A percentile compares a stretch with the other conserved stretches of the same genome.
These are phyloP conservation scores for Talaromyces sp. DNA, from an alignment of 2,329 filamentous ascomycete species.

Conservation along the genomic window DNA sequence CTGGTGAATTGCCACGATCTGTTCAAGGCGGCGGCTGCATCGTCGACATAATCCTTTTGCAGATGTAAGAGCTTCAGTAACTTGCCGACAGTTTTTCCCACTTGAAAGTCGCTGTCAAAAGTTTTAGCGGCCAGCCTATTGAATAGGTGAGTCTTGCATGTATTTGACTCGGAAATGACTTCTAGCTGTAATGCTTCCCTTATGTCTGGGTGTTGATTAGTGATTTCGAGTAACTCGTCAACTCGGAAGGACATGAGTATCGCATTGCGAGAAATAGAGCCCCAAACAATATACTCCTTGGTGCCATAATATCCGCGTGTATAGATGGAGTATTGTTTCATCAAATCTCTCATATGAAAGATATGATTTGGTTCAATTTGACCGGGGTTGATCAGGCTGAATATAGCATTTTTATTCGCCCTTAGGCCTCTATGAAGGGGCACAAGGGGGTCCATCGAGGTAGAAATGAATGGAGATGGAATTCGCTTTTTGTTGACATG, in stretches of 20 bases:
- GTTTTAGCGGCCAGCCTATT: not conserved
- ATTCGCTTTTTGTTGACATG: conserved; percentile 21
- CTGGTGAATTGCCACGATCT: not conserved
- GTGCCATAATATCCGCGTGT: conserved; percentile 21
- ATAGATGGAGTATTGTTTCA: conserved; percentile 12
- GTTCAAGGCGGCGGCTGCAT: not conserved
- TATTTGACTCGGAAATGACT: not conserved
- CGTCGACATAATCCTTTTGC: not conserved
- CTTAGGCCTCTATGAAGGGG: conserved; percentile 28
- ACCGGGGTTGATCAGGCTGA: conserved; percentile 26
- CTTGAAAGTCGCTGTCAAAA: not conserved
- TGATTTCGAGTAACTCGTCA: conserved; percentile 16
- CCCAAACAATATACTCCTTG: conserved; percentile 33
- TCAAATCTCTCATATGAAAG: conserved; percentile 22
- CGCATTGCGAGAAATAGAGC: conserved; percentile 18
- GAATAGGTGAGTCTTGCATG: not conserved
- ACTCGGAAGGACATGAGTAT: conserved; percentile 26
- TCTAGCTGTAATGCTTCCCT: conserved; percentile 21
- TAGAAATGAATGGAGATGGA: conserved; percentile 30
- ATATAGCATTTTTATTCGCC: conserved; percentile 15
- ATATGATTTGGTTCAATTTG: conserved; percentile 17
- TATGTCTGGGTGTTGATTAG: conserved; percentile 15
- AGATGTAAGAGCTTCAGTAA: not conserved
- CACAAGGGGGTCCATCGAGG: conserved; percentile 18
- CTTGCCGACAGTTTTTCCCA: conserved; percentile 2